A percentile compares a stretch with the other conserved stretches of the same genome.
phyloP scores from a whole-genome alignment of 108 stramenopile genomes.

The Cyclotella atomus region DNA sequence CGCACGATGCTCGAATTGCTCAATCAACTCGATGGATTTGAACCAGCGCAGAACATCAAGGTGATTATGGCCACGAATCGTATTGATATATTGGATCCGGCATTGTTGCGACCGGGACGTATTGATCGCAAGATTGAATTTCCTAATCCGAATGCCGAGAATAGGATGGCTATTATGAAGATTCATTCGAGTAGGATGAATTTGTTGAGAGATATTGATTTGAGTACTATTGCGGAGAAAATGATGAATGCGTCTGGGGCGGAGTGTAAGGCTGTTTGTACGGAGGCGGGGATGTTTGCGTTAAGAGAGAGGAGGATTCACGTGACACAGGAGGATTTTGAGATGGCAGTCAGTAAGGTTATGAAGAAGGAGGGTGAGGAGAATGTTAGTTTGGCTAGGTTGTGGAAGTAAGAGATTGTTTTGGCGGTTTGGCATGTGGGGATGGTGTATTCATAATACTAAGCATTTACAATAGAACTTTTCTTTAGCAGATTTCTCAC shows the following conservation, averaged over 20 bases:
- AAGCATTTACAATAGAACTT: neutral
- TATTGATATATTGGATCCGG: constrained; percentile 97
- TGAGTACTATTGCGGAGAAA: constrained; percentile 92
- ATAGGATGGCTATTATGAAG: constrained; percentile 91
- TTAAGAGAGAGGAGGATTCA: constrained; percentile 97
- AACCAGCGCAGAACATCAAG: constrained; percentile 99
- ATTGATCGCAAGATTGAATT: constrained; percentile 99
- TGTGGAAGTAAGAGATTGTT: constrained; percentile 91
- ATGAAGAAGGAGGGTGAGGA: constrained; percentile 99
- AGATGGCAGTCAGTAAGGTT: constrained; percentile 99
- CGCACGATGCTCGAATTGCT: constrained; percentile 99
- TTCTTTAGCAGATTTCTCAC: too few species aligned
- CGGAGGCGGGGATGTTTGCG: constrained; percentile 99
- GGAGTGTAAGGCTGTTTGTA: constrained; percentile 99
- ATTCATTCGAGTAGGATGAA: constrained; percentile 99
- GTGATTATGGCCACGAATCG: constrained; percentile 98
- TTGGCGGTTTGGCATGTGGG: neutral
- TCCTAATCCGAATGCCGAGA: constrained; percentile 91
- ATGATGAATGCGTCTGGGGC: constrained; percentile 96
- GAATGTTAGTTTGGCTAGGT: constrained; percentile 94
- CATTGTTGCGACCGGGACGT: constrained; percentile 93
- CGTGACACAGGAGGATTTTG: constrained; percentile 99
- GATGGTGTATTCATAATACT: neutral
- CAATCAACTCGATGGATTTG: constrained; percentile 99
- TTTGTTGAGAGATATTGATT: constrained; percentile 94